Evolutionary conservation across 2,329 filamentous ascomycete species (phyloP).

Genomic region (Neofusicoccum sp.): DNA sequence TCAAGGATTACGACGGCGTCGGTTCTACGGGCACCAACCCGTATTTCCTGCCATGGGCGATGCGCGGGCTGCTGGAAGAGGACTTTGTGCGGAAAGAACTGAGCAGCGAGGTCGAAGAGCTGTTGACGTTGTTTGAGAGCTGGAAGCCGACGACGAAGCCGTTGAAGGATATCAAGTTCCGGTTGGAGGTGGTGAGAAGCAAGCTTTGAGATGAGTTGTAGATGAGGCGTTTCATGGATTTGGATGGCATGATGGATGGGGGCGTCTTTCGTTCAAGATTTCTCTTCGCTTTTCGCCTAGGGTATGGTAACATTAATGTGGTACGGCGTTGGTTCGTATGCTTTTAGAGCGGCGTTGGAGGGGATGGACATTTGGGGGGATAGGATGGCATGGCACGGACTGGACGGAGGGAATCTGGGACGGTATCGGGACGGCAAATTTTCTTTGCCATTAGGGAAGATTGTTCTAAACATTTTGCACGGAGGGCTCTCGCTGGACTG

Average conservation of each 20-base stretch:
- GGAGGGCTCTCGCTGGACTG: neutral
- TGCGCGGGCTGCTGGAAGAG: slow-evolving; percentile 90
- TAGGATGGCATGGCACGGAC: neutral
- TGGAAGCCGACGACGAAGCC: slow-evolving; percentile 91
- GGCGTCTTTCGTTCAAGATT: neutral
- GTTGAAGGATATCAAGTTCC: slow-evolving; percentile 92
- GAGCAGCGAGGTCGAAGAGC: slow-evolving; percentile 69
- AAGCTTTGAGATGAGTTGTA: slow-evolving; percentile 57
- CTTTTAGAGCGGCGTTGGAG: neutral
- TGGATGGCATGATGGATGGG: neutral
- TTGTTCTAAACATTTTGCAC: neutral
- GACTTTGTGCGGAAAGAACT: slow-evolving; percentile 82
- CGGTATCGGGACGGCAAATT: neutral
- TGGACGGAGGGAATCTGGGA: neutral
- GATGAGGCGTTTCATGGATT: neutral
- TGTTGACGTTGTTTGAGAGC: slow-evolving; percentile 85
- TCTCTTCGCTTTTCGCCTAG: neutral
- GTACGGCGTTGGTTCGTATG: neutral
- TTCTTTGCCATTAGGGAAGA: neutral
- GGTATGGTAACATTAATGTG: neutral
- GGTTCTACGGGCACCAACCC: slow-evolving; percentile 62
- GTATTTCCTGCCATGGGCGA: slow-evolving; percentile 90
- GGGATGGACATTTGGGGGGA: neutral
- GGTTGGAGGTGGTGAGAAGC: slow-evolving; percentile 85
- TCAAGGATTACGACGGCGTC: slow-evolving; percentile 33